phyloP scores from a whole-genome alignment of 352 stramenopile species.

The Halophytophthora batemanensis region DNA sequence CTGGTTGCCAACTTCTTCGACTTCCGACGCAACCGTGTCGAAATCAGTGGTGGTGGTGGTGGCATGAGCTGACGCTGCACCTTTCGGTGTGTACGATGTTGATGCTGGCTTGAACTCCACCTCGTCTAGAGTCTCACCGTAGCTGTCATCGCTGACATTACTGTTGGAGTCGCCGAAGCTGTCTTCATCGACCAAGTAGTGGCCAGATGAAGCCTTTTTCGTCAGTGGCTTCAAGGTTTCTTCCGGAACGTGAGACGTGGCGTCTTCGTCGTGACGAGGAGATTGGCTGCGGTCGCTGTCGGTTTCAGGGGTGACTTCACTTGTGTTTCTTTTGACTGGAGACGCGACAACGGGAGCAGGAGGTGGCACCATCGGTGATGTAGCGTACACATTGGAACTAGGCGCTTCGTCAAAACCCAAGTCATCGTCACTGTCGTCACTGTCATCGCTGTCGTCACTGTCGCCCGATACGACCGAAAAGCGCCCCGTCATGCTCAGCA shows the following conservation, averaged over 20 bases:
- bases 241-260: conserved; percentile 5
- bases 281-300: conserved; percentile 6
- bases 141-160: conserved; percentile 28
- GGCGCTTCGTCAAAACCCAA: conserved; percentile 26
- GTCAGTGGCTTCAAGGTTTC: conserved; percentile 8
- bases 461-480: conserved; percentile 39
- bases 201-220: conserved; percentile 16
- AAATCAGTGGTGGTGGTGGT: conserved; percentile 6
- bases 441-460: conserved; percentile 34
- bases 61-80: conserved; percentile 5
- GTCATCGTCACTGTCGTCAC: conserved; percentile 21
- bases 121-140: conserved; percentile 30
- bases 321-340: not conserved
- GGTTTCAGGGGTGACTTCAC: conserved; percentile 1
- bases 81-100: conserved; percentile 3
- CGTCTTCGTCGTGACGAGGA: conserved; percentile 1
- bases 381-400: conserved; percentile 14
- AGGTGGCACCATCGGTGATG: not conserved
- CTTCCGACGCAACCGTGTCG: conserved; percentile 2
- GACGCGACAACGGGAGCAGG: not conserved
- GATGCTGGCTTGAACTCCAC: conserved; percentile 7
- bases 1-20: conserved; percentile 11
- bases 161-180: conserved; percentile 17
- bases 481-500: conserved; percentile 41
- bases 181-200: conserved; percentile 4